Percentiles rank a stretch among this genome's conserved stretches.
Conservation (phyloP, 78 protist genomes). For the Emiliania huxleyi region DNA sequence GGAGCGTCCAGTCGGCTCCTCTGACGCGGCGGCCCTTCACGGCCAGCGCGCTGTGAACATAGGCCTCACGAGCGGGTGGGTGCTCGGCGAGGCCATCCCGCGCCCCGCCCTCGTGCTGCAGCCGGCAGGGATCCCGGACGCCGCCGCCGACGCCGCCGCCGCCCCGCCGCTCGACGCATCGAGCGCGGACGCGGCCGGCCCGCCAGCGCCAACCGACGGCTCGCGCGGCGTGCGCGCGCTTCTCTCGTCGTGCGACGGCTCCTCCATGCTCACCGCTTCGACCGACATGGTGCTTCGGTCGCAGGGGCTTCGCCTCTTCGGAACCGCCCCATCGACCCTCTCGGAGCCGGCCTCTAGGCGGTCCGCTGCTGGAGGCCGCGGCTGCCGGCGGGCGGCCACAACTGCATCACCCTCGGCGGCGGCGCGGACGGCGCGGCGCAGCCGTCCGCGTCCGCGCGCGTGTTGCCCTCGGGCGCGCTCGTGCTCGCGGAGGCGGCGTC, state of each 20-base stretch:
- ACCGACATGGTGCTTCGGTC: not conserved
- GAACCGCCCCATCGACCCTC: too few species aligned
- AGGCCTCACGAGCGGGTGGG: not conserved
- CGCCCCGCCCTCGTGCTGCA: not conserved
- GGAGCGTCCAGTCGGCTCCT: too few species aligned
- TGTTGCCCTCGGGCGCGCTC: too few species aligned
- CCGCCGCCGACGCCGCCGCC: not conserved
- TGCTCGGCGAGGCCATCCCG: not conserved
- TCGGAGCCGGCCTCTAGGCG: too few species aligned
- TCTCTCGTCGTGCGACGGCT: not conserved
- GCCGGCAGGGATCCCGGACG: not conserved
- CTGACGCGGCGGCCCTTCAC: too few species aligned
- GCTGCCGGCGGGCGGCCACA: not conserved
- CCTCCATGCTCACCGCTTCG: not conserved
- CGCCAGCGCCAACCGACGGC: not conserved
- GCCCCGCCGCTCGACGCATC: not conserved
- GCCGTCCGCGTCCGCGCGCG: too few species aligned
- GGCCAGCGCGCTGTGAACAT: too few species aligned
- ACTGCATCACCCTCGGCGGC: not conserved
- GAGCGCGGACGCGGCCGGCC: not conserved
- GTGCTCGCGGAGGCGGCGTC: not conserved
- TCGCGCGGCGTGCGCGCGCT: not conserved
- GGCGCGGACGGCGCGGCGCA: not conserved
- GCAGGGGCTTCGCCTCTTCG: too few species aligned
- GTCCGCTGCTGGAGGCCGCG: not conserved